Evolutionary conservation across 2,329 filamentous ascomycete genomes (phyloP), one percentile per base, ranked within the genome.

Genomic region (Ophiostoma fasciatum): DNA sequence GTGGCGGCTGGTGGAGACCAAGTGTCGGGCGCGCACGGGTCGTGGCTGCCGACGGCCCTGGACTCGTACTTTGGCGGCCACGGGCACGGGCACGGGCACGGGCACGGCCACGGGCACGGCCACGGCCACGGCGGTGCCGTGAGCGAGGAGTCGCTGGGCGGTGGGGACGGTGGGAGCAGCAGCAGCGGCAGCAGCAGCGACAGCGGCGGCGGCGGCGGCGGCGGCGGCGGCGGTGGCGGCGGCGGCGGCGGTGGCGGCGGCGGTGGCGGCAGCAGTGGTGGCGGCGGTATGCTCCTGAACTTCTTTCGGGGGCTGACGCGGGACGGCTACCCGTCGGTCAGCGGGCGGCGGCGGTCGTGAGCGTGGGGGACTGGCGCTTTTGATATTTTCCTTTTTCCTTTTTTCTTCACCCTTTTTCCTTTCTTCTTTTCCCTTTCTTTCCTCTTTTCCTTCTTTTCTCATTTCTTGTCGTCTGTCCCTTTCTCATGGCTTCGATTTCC

Each of bases 331-430:
- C 20, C 31, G 15, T 35, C 38, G 15, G 19, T 29, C 13, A 38
- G 28, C 15, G 14, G 36, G 12, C 14, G 39, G 17, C 33, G 39
- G n/a, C 39, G 36, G 22, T 27, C 25, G 11, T 37, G 15, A 28
- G 9, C 5, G n/a, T 5, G 25, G 6, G 33, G 19, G 17, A 4
- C 3, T 14, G 26, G 10, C 5, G 28, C 13, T 30, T 17, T 19
- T 30, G 28, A 17, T 28, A 17, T 28, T 28, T 28, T 28, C 28
- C 23, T 25, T 26, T 20, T 13, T 29, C 12, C 19, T 26, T 29
- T 30, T 29, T 31, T 29, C 11, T 35, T 26, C 27, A n/a, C n/a
- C 20, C 9, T n/a, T 23, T 15, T 17, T 17, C 14, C n/a, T 25
- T n/a, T 10, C n/a, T 21, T 27, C 12, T 13, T 27, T 18, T 27